phyloP scores from a whole-genome alignment of 2,329 filamentous ascomycete genomes.

The Sporothrix brunneoviolacea region DNA sequence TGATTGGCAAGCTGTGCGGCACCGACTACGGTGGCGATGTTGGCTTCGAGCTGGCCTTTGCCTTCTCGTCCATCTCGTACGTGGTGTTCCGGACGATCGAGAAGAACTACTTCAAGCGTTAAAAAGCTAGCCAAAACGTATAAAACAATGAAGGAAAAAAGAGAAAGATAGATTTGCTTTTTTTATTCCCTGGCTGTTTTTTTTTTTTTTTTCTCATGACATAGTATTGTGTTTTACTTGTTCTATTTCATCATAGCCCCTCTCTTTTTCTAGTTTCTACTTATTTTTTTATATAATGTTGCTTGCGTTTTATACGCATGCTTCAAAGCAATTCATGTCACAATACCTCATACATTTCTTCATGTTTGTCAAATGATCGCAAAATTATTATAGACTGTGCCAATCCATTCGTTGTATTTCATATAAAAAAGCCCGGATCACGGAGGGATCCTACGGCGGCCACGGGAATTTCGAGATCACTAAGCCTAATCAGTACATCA shows the following conservation, averaged over 20 bases:
- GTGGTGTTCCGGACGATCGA: constrained; percentile 40
- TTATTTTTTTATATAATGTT: neutral
- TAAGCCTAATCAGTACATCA: no score
- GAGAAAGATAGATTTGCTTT: neutral
- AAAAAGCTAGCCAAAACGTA: neutral
- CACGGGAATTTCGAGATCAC: no score
- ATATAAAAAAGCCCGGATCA: no score
- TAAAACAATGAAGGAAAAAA: neutral
- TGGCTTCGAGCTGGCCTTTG: constrained; percentile 57
- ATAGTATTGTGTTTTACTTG: neutral
- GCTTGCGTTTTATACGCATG: neutral
- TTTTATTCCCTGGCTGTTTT: neutral
- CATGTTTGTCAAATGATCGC: no score
- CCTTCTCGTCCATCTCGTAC: constrained; percentile 39
- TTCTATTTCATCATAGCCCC: no score
- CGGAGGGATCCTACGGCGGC: no score
- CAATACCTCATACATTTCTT: no score
- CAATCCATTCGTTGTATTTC: no score
- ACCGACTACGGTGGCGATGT: constrained; percentile 38
- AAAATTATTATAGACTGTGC: no score
- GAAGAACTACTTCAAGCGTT: constrained; percentile 33
- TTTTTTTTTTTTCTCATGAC: neutral
- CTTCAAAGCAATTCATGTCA: no score
- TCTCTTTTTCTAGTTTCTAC: neutral
- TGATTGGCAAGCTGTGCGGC: constrained; percentile 52